Evolutionary conservation across 2,329 filamentous ascomycete species (phyloP), one percentile per base, ranked within the genome.

Genomic region (Penicillium sp.): DNA sequence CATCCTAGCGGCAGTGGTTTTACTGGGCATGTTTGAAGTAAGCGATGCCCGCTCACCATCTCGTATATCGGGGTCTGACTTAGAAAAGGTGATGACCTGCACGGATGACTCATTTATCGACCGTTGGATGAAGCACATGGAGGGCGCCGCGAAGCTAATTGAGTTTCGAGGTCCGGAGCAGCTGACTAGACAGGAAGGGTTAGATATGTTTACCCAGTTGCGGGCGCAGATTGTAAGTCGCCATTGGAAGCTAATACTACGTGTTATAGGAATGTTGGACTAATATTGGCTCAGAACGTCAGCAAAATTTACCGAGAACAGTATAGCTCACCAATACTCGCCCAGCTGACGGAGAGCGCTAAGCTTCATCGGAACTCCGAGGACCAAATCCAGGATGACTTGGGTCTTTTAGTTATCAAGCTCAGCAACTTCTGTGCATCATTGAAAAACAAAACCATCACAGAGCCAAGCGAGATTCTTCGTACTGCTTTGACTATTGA

Each of bases 91-190:
- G 13, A 33, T 57, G 12, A 55, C 52, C 10, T 55, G 47, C 31
- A 47, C 31, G 4, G 55, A 57, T 43, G 15, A 38, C n/a, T 47
- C 33, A 6, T 55, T 52, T 29, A 55, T 55, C 34, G 39, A 47
- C 3, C 52, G 52, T 16, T 57, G 55, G 55, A 52, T 52, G 36
- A 52, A 57, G 18, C 55, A 57, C 10, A 55, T 53, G 45, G 49
- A 57, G 24, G 55, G 55, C 7, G 55, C 52, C 7, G 42, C 41
- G 15, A 50, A 44, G 23, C 28, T 57, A 10, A 48, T 57, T 23
- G 55, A 57, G 29, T 52, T 45, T n/a, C 52, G 48, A 15, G 31
- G 31, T n/a, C 13, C 31, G 31, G 31, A 34, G 4, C 31, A 34
- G n/a, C 13, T 34, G 31, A 34, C 31, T 34, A 15, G 31, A 34